Evolutionary conservation across 176 grass and related monocot genomes (phyloP).

Genomic region (Oryza meridionalis): DNA sequence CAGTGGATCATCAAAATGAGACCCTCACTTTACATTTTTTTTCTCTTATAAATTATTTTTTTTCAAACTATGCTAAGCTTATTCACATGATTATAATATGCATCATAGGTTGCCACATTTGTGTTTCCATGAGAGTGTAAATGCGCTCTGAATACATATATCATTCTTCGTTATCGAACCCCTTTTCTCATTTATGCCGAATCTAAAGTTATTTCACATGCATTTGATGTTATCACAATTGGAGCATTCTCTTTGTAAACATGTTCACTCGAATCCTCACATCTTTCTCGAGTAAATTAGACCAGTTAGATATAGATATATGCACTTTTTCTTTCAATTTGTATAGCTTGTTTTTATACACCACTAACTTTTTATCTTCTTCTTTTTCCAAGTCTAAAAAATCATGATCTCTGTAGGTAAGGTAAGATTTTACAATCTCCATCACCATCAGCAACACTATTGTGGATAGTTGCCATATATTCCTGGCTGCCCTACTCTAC

Average conservation of each 20-base stretch:
- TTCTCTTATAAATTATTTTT: no score
- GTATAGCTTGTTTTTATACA: background rate
- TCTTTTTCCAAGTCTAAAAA: background rate
- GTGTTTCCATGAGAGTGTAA: background rate
- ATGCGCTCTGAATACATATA: background rate
- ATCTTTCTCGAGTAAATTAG: background rate
- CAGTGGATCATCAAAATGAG: no score
- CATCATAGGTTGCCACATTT: background rate
- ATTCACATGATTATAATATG: no score
- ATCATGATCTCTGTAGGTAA: constrained; percentile 26
- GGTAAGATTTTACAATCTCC: background rate
- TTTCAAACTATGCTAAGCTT: no score
- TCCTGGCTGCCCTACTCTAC: background rate
- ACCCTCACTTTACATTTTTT: no score
- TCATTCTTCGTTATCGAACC: background rate
- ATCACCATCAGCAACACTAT: background rate
- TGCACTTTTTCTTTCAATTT: background rate
- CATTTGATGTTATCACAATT: background rate
- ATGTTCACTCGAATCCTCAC: no score
- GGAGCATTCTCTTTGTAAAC: background rate
- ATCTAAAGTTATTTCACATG: background rate
- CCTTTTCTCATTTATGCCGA: background rate
- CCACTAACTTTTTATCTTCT: constrained; percentile 20
- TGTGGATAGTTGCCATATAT: background rate
- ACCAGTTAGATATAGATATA: background rate